Evolutionary conservation across 2,329 filamentous ascomycete genomes (phyloP), one percentile per base, ranked within the genome.

Genomic region (Calonectria henricotiae): DNA sequence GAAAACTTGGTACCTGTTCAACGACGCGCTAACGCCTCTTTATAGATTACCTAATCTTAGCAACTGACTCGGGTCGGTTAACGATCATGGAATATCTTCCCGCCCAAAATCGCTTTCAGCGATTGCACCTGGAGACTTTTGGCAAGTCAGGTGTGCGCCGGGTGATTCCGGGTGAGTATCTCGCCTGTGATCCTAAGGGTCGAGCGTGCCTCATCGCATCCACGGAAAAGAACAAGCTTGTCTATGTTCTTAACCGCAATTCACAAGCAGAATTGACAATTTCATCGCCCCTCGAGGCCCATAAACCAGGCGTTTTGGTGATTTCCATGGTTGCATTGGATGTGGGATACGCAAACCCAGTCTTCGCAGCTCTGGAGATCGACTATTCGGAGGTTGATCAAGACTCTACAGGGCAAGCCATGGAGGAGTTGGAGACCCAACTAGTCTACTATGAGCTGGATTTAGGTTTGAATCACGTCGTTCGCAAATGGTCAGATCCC

Each of bases 381-480:
- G 95, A 99, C 79, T 98, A 98, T 81, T 91, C 92, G 1, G 95
- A 98, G 79, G 91, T 92, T 4, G 97, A 99, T 79, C 93, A 96
- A 82, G 97, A 99, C 80, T 91, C 95, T 0, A 94, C 93, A 0
- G 96, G 95, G 17, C 89, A 93, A 80, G 95, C 95, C 1, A 91
- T 92, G 75, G 88, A 93, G 69, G 93, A 97, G 75, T 85, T 94
- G 55, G 95, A 98, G 81, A 98, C 97, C 70, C 91, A 94, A 75
- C 86, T 99, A 32, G 96, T 98, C 0, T 99, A 98, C 83, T 99
- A 99, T 80, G 96, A 98, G 84, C 91, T 99, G 25, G 96, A 99
- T 79, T 89, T 99, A 32, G 97, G 97, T 39, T 85, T 99, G 65
- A 99, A 99, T 78, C 96, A 99, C 80, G 96, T 99, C 43, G 95